These are phyloP conservation scores for Shiraia sp. DNA, from an alignment of 2,329 filamentous ascomycete species.

Conservation along the genomic window DNA sequence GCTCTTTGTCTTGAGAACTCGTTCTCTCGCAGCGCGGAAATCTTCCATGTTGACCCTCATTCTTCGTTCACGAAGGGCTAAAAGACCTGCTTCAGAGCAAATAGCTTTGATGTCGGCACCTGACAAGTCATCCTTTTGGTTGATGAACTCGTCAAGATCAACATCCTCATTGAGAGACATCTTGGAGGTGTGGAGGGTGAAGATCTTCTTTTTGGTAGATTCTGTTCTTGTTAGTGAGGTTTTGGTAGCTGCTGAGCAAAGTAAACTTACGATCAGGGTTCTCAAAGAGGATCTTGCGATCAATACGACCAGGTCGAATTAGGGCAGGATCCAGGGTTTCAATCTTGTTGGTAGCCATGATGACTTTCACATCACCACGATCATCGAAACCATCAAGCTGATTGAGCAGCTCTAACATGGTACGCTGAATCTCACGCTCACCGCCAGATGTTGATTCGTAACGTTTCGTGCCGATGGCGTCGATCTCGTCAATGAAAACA, in stretches of 20 bases:
- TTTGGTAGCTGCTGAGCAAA: background rate
- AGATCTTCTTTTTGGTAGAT: slow-evolving; percentile 97
- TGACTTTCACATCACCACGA: slow-evolving; percentile 97
- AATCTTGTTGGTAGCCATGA: slow-evolving; percentile 99
- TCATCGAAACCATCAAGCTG: slow-evolving; percentile 99
- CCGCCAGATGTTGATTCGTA: slow-evolving; percentile 97
- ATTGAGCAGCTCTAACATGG: slow-evolving; percentile 97
- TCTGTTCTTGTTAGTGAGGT: slow-evolving; percentile 65
- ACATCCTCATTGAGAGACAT: slow-evolving; percentile 97
- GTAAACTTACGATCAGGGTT: slow-evolving; percentile 66
- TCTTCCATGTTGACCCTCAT: slow-evolving; percentile 99
- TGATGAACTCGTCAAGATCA: slow-evolving; percentile 96
- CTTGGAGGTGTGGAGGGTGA: slow-evolving; percentile 96
- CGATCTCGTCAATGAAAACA: slow-evolving; percentile 99
- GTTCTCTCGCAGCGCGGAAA: slow-evolving; percentile 88
- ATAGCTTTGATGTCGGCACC: slow-evolving; percentile 99
- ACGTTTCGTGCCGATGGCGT: slow-evolving; percentile 97
- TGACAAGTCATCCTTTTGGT: slow-evolving; percentile 94
- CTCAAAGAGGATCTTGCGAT: slow-evolving; percentile 89
- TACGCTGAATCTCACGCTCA: slow-evolving; percentile 95
- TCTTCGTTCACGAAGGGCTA: slow-evolving; percentile 89
- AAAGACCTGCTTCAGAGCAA: slow-evolving; percentile 92
- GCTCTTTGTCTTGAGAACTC: slow-evolving; percentile 96
- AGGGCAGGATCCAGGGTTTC: slow-evolving; percentile 94
- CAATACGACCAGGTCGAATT: slow-evolving; percentile 95